Conservation (phyloP, 208 protist species). For the Crithidia acanthocephali region DNA sequence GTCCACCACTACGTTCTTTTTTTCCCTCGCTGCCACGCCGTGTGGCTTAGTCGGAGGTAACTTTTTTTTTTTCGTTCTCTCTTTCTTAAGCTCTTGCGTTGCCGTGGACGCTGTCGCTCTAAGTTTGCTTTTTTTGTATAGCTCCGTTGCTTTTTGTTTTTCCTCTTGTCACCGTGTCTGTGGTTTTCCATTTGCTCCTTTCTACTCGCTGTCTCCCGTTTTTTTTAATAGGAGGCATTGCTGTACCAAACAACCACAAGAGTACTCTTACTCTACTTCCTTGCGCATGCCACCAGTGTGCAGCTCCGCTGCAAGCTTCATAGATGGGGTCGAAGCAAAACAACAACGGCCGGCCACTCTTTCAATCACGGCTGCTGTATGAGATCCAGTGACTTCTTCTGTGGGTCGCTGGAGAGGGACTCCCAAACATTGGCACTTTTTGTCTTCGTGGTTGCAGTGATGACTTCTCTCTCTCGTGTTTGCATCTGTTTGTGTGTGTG, state of each 20-base stretch:
- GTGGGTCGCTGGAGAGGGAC: too few relatives aligned
- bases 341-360: too few relatives aligned
- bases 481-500: neutral
- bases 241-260: neutral
- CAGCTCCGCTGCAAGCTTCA: too few relatives aligned
- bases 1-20: neutral
- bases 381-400: too few relatives aligned
- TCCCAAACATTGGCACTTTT: too few relatives aligned
- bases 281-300: too few relatives aligned
- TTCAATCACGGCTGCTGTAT: too few relatives aligned
- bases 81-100: neutral
- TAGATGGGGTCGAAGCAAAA: too few relatives aligned
- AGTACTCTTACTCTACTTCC: neutral
- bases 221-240: slow-evolving; percentile 15
- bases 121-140: neutral
- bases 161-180: slow-evolving; percentile 17
- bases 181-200: slow-evolving; percentile 15
- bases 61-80: slow-evolving; percentile 3
- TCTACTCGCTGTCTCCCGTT: neutral
- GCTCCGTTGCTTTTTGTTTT: slow-evolving; percentile 15
- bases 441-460: too few relatives aligned
- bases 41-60: too few relatives aligned
- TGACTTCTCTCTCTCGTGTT: too few relatives aligned
- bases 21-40: neutral
- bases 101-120: neutral